Evolutionary conservation across 148 eudicot species (phyloP), one percentile per base, ranked within the genome.

Genomic region (Dianthus caryophyllus): DNA sequence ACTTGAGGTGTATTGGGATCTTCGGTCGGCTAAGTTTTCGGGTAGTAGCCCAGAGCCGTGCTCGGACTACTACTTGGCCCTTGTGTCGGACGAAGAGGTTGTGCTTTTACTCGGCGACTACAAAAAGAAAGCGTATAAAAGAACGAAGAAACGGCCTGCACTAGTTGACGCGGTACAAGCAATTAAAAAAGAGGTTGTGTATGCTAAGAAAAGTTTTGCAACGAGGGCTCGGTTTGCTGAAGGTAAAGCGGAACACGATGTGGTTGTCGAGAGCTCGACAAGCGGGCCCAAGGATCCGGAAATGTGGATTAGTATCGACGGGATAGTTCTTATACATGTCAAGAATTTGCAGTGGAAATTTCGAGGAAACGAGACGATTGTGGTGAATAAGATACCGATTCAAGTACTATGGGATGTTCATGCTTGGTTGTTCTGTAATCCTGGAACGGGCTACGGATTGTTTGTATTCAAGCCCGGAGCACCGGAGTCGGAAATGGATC

Each of bases 371-470:
- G 83, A 93, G 69, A 87, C 85, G 0, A 85, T 93, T 6, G 21
- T 81, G 9, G 90, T 93, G 4, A 80, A 89, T 26, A 82, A 89
- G 75, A 75, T 73, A 24, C 87, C 91, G 0, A 73, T 93, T 0
- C 91, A 93, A 25, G 95, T 93, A 4, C 77, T 76, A 1, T 93
- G 98, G 98, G 98, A 93, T 18, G 98, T 93, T 15, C 84, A 87
- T 36, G 78, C 85, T 0, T 93, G 95, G 98, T 44, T 93, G 8
- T 93, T 89, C 39, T 73, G 79, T 43, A 61, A 24, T 20, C 87
- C 94, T 0, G 91, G 95, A 0, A 55, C 83, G 0, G 77, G 79
- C n/a, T 88, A 76, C 26, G 96, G 95, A 44, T 71, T 86, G 71
- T 89, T 93, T 68, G 82, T 87, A 9, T 89, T 93, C 71, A 89